phyloP scores from a whole-genome alignment of 2,329 filamentous ascomycete species.

The Westerdykella aurantiaca region DNA sequence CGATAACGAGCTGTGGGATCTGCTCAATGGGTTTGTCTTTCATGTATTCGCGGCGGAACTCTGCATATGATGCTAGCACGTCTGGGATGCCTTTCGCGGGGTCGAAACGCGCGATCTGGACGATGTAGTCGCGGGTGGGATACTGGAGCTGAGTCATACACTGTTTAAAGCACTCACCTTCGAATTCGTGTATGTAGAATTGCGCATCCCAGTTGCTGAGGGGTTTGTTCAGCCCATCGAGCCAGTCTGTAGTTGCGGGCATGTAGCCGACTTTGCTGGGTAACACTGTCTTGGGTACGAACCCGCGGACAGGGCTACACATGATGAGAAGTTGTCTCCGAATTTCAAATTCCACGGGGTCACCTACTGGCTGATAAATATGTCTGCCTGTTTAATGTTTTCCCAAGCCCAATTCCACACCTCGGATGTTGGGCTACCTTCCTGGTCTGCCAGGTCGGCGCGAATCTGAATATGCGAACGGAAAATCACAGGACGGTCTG shows the following conservation, averaged over 20 bases:
- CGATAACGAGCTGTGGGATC: constrained; percentile 69
- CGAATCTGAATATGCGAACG: constrained; percentile 79
- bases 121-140: constrained; percentile 64
- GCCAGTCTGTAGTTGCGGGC: constrained; percentile 77
- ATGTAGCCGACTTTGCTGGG: constrained; percentile 64
- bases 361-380: constrained; percentile 66
- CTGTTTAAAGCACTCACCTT: constrained; percentile 54
- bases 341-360: too few relatives aligned
- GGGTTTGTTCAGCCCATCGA: constrained; percentile 74
- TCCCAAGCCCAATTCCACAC: constrained; percentile 73
- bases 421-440: constrained; percentile 62
- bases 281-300: constrained; percentile 65
- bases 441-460: constrained; percentile 60
- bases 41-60: constrained; percentile 60
- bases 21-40: constrained; percentile 45
- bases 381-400: constrained; percentile 63
- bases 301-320: constrained; percentile 58
- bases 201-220: constrained; percentile 64
- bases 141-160: constrained; percentile 55
- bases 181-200: constrained; percentile 70
- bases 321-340: too few relatives aligned
- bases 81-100: constrained; percentile 77
- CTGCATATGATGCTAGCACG: constrained; percentile 68
- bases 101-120: constrained; percentile 77
- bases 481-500: constrained; percentile 69